A percentile compares a stretch with the other conserved stretches of the same genome.
Conservation (phyloP, 176 grass and related monocot genomes). For the Oryza nivara region DNA sequence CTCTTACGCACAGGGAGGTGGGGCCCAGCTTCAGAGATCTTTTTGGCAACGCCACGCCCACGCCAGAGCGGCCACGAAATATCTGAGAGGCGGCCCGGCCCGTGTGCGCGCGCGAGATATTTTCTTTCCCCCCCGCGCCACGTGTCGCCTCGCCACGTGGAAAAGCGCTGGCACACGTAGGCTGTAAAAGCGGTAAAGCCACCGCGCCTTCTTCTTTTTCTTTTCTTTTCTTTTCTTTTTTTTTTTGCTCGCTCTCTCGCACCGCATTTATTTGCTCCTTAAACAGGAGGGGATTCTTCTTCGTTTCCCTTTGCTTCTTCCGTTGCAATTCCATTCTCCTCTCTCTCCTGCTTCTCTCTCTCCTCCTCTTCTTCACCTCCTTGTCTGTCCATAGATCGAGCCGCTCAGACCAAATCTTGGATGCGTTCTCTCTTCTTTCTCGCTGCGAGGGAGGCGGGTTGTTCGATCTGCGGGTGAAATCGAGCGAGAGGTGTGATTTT, state of each 20-base stretch:
- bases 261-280: background rate
- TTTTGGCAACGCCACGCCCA: background rate
- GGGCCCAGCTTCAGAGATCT: conserved; percentile 42
- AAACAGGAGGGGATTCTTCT: background rate
- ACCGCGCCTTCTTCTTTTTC: too few species aligned
- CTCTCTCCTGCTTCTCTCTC: background rate
- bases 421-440: background rate
- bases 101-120: conserved; percentile 30
- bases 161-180: conserved; percentile 60
- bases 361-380: background rate
- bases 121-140: conserved; percentile 35
- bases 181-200: conserved; percentile 45
- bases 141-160: conserved; percentile 45
- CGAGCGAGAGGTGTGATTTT: background rate
- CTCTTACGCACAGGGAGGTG: background rate
- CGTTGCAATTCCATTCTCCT: conserved; percentile 8
- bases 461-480: background rate
- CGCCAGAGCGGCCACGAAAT: conserved; percentile 38
- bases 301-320: background rate
- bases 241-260: too few species aligned
- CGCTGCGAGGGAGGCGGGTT: background rate
- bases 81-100: conserved; percentile 23
- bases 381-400: background rate
- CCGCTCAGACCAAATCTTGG: conserved; percentile 9
- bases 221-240: too few species aligned